Evolutionary conservation across 2,329 filamentous ascomycete genomes (phyloP).

Genomic region (Penicillium expansum): DNA sequence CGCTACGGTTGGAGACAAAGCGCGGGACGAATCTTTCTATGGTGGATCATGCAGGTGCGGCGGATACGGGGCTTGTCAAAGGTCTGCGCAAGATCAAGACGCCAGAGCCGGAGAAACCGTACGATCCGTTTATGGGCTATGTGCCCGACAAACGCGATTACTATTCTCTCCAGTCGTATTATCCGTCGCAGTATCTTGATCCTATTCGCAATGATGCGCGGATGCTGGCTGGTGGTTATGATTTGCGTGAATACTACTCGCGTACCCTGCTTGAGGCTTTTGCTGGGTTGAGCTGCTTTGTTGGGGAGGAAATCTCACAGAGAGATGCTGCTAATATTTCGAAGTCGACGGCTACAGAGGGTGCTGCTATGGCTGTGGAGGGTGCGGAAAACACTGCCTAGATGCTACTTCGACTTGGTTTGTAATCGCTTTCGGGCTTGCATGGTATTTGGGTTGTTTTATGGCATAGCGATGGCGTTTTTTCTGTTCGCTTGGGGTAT

Average conservation of each 20-base stretch:
- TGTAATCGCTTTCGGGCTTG: background rate
- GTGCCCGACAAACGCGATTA: slow-evolving; percentile 61
- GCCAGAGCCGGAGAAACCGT: slow-evolving; percentile 67
- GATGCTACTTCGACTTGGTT: background rate
- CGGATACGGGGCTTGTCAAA: slow-evolving; percentile 60
- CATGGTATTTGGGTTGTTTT: background rate
- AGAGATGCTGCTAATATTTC: slow-evolving; percentile 26
- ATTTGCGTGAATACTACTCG: slow-evolving; percentile 74
- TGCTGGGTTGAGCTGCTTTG: slow-evolving; percentile 79
- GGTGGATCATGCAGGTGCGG: slow-evolving; percentile 27
- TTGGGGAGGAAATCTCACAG: slow-evolving; percentile 66
- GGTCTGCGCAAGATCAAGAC: slow-evolving; percentile 68
- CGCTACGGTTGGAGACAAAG: slow-evolving; percentile 36
- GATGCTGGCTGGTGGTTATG: slow-evolving; percentile 77
- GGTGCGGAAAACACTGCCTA: background rate
- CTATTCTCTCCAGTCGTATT: slow-evolving; percentile 66
- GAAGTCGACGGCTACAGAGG: slow-evolving; percentile 27
- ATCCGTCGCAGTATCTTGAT: slow-evolving; percentile 73
- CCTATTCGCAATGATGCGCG: slow-evolving; percentile 62
- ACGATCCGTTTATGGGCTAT: slow-evolving; percentile 84
- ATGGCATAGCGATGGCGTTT: slow-evolving; percentile 11
- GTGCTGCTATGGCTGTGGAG: slow-evolving; percentile 31
- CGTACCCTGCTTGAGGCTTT: slow-evolving; percentile 86
- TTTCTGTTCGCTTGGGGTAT: background rate
- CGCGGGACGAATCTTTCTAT: slow-evolving; percentile 23